Base-by-base conservation (phyloP, 2,329 filamentous ascomycete genomes). In the Claviceps digitariae region DNA sequence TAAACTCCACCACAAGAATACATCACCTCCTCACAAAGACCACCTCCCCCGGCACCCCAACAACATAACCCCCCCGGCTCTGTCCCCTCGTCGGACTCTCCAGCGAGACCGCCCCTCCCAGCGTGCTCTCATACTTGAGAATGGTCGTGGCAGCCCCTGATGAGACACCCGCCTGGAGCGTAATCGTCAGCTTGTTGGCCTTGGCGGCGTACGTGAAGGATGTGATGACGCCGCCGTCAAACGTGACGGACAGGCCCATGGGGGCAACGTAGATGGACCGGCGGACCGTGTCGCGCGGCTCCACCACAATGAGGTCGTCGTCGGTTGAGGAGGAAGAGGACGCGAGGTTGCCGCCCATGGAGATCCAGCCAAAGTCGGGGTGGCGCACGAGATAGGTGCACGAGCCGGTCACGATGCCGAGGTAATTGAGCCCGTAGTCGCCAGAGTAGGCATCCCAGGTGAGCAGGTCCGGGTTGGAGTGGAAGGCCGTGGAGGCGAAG, bases 401-500 rank as follows among this genome's bases (percentile, higher is more conserved):
- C 4, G 74, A 72, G 1, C 72, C 76, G 0, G 80, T 64, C 0
- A 71, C 69, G 46, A 77, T 63, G 0, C 77, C 79, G 0, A 81
- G 54, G 54, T 81, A 78, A 2, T 72, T 74, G 0, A 71, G 73
- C 0, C 79, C 79, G 53, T 81, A 81, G 60, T 82, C 79, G 1
- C 78, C 77, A 9, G 70, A 75, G 56, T 76, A 78, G 0, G 69
- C 72, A 57, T 82, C 79, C 74, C 79, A 81, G 23, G 66, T 67
- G 31, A 82, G 64, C 0, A 75, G 74, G 38, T 80, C 73, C 0
- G 79, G 77, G 60, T 68, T 81, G 0, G 75, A 76, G 61, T 82
- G 78, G 60, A 82, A 81, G 0, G 75, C 75, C 1, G 75, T 74
- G 10, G 74, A 70, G 0, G 73, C 74, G 54, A 77, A 82, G 0